These are phyloP conservation scores for Boletus barrowsii DNA, from an alignment of 768 basidiomycete genomes.

Conservation along the genomic window DNA sequence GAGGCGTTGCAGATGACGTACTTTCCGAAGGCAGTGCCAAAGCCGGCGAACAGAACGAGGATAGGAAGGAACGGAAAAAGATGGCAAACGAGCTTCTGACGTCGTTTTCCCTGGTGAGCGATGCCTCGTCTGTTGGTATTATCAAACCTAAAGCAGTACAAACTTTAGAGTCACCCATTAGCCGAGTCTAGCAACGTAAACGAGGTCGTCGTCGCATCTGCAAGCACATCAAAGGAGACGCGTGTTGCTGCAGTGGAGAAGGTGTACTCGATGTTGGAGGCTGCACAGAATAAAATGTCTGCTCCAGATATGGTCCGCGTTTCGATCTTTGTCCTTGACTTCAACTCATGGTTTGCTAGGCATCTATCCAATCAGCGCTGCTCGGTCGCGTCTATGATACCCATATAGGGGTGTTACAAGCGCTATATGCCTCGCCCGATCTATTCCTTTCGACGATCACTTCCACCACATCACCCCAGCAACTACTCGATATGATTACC, in stretches of 20 bases:
- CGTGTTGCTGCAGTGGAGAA: conserved; percentile 59
- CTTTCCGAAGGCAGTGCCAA: conserved; percentile 22
- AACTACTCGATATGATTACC: conserved; percentile 21
- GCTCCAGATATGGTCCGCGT: conserved; percentile 35
- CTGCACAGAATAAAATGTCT: conserved; percentile 20
- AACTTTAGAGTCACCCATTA: conserved; percentile 20
- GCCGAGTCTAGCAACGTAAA: conserved; percentile 36
- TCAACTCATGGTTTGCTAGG: conserved; percentile 33
- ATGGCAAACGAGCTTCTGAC: conserved; percentile 52
- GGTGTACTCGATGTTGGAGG: conserved; percentile 42
- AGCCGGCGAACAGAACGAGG: conserved; percentile 19
- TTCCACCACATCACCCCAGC: conserved; percentile 16
- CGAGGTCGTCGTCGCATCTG: conserved; percentile 51
- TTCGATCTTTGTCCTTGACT: background rate
- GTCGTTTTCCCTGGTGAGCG: conserved; percentile 55
- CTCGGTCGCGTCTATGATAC: conserved; percentile 68
- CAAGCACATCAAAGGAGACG: conserved; percentile 57
- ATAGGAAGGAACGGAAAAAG: conserved; percentile 36
- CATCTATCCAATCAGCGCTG: conserved; percentile 60
- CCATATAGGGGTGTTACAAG: conserved; percentile 56
- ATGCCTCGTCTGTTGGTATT: background rate
- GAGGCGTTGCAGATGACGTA: conserved; percentile 38
- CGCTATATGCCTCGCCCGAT: conserved; percentile 57
- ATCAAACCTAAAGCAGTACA: background rate
- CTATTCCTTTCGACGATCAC: conserved; percentile 39